These are phyloP conservation scores for Pinus taeda DNA, from an alignment of 75 land plant species.

Conservation along the genomic window DNA sequence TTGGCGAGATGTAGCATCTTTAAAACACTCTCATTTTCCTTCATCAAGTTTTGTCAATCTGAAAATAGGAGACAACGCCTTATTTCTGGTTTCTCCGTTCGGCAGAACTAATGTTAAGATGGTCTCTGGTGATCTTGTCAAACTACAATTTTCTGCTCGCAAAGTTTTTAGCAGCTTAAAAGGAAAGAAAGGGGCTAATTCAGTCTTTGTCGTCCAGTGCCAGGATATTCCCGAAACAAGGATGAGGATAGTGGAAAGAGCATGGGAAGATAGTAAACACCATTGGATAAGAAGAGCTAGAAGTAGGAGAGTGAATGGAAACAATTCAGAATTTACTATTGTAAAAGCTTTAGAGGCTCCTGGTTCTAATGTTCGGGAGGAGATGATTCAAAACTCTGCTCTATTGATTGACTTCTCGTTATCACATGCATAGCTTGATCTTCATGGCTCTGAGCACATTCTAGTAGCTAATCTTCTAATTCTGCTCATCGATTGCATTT, in stretches of 20 bases:
- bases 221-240: conserved; percentile 47
- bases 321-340: conserved; percentile 64
- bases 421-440: conserved; percentile 29
- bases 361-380: conserved; percentile 35
- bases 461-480: conserved; percentile 28
- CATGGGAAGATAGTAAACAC: conserved; percentile 47
- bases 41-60: conserved; percentile 30
- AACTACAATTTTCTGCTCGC: conserved; percentile 14
- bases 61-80: conserved; percentile 23
- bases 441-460: conserved; percentile 34
- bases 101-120: not conserved
- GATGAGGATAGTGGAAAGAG: conserved; percentile 44
- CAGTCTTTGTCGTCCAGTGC: conserved; percentile 53
- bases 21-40: conserved; percentile 10
- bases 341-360: conserved; percentile 45
- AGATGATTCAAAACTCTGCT: conserved; percentile 57
- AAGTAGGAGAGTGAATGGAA: conserved; percentile 32
- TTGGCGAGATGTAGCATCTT: conserved; percentile 2
- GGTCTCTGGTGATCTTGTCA: not conserved
- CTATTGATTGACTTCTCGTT: conserved; percentile 40
- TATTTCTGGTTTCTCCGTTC: conserved; percentile 22
- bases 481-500: conserved; percentile 23
- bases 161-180: conserved; percentile 24
- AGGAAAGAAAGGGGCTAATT: conserved; percentile 6
- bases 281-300: conserved; percentile 36